phyloP scores from a whole-genome alignment of 106 monocot species.

The Agapanthus africanus region DNA sequence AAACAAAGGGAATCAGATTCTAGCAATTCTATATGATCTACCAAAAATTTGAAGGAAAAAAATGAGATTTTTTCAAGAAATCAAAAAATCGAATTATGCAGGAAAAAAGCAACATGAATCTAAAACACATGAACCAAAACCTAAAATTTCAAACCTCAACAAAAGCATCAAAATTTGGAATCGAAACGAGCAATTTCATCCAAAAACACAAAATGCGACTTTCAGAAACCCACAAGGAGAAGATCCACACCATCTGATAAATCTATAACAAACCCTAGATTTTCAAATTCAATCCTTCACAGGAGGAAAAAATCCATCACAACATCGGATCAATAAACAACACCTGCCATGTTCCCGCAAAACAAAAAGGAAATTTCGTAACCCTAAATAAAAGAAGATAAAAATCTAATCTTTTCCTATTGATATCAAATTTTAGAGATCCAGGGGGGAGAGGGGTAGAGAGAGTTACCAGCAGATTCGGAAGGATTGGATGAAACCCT shows the following conservation, averaged over 20 bases:
- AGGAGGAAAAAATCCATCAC: neutral
- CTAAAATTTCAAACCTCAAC: neutral
- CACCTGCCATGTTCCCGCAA: neutral
- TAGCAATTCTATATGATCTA: neutral
- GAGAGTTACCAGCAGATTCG: neutral
- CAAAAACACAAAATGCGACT: neutral
- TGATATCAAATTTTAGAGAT: neutral
- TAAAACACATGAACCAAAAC: neutral
- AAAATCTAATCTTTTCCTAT: neutral
- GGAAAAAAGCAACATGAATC: neutral
- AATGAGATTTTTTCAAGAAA: neutral
- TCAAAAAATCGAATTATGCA: neutral
- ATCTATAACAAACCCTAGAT: neutral
- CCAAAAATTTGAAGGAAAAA: too few species aligned
- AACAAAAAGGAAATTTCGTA: neutral
- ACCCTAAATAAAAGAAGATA: too few species aligned
- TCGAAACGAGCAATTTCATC: neutral
- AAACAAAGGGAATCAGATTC: neutral
- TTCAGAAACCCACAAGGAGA: neutral
- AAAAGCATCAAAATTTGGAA: neutral
- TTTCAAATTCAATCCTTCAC: neutral
- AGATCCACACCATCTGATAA: neutral
- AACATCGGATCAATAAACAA: neutral
- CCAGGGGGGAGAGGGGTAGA: neutral
- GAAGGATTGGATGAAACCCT: neutral